A percentile compares a stretch with the other conserved stretches of the same genome.
Evolutionary conservation across 441 rosid genomes (phyloP).

Genomic region (Pelargonium fulgidum): DNA sequence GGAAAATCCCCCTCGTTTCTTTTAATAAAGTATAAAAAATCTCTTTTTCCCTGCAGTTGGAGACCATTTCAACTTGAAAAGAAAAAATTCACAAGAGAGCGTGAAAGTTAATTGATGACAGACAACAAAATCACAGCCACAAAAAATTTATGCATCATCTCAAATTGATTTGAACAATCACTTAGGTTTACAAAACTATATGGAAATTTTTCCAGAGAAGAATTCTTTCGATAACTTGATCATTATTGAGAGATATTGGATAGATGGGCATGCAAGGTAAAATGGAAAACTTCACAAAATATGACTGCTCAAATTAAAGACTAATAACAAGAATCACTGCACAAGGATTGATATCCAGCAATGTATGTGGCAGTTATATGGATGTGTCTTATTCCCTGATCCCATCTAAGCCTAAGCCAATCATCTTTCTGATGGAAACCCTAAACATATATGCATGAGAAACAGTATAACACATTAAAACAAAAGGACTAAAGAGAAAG

Average conservation of each 20-base stretch:
- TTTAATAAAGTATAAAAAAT: not conserved
- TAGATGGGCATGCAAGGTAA: too few relatives aligned
- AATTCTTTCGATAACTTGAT: too few relatives aligned
- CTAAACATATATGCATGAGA: conserved; percentile 5
- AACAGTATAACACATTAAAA: conserved; percentile 7
- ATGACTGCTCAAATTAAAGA: too few relatives aligned
- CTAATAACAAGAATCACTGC: too few relatives aligned
- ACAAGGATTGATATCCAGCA: conserved; percentile 1
- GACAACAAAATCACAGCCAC: not conserved
- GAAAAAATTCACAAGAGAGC: not conserved
- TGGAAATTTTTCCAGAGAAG: too few relatives aligned
- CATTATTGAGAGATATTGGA: too few relatives aligned
- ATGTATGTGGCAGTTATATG: conserved; percentile 14
- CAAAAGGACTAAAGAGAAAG: conserved; percentile 16
- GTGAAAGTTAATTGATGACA: not conserved
- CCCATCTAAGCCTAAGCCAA: conserved; percentile 12
- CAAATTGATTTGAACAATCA: not conserved
- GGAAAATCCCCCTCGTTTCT: not conserved
- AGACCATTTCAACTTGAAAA: not conserved
- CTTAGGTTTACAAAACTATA: not conserved
- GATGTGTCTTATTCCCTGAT: conserved; percentile 15
- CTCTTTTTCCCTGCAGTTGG: not conserved
- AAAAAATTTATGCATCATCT: not conserved
- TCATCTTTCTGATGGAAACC: conserved; percentile 15
- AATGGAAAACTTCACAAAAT: too few relatives aligned